Percentiles rank a stretch among this genome's conserved stretches.
phyloP scores from a whole-genome alignment of 1,139 yeast species.

The Hansenula anomala region DNA sequence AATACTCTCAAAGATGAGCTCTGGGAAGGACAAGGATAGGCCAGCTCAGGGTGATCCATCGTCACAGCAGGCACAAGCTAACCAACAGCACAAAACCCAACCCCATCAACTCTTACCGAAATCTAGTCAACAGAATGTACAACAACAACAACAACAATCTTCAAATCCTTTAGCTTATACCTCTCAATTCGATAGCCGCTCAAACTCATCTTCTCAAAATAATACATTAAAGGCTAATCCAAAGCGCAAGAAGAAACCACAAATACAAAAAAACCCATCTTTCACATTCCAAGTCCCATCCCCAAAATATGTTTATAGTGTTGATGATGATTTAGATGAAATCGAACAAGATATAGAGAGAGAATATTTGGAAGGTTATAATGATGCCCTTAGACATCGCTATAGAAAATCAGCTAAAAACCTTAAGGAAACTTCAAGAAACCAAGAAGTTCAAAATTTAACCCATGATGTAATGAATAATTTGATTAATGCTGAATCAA shows the following conservation, averaged over 20 bases:
- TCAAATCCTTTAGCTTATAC: neutral
- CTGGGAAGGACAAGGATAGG: too few species aligned
- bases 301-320: slow-evolving; percentile 47
- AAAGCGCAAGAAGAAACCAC: slow-evolving; percentile 18
- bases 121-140: neutral
- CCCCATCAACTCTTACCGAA: neutral
- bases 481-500: slow-evolving; percentile 21
- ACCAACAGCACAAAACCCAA: too few species aligned
- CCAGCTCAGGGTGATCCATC: too few species aligned
- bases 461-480: slow-evolving; percentile 13
- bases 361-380: slow-evolving; percentile 67
- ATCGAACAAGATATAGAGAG: slow-evolving; percentile 53
- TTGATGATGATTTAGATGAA: slow-evolving; percentile 72
- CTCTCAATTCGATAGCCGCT: slow-evolving; percentile 5
- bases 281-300: slow-evolving; percentile 8
- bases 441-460: slow-evolving; percentile 5
- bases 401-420: slow-evolving; percentile 23
- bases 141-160: neutral
- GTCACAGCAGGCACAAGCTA: neutral
- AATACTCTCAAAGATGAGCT: too few species aligned
- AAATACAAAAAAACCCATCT: slow-evolving; percentile 15
- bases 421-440: slow-evolving; percentile 7
- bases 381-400: slow-evolving; percentile 54
- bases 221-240: slow-evolving; percentile 6
- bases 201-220: slow-evolving; percentile 11